These are phyloP conservation scores for Carex myosuroides DNA, from an alignment of 176 grass and related monocot species.

Conservation along the genomic window DNA sequence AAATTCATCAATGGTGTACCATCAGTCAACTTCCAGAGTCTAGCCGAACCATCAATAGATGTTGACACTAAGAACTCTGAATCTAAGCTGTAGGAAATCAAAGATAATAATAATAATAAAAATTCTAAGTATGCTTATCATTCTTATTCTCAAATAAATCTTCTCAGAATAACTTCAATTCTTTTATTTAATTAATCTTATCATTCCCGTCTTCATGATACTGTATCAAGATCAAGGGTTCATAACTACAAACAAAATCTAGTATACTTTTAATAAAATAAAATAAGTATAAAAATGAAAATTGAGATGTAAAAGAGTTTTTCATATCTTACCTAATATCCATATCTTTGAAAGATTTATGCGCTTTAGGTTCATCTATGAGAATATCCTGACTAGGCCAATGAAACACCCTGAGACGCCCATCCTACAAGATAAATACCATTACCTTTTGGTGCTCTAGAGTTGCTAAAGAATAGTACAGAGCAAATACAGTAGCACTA, in stretches of 20 bases:
- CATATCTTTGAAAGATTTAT: slow-evolving; percentile 93
- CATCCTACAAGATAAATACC: slow-evolving; percentile 51
- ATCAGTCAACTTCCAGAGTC: slow-evolving; percentile 95
- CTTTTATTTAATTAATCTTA: not conserved
- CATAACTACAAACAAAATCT: not conserved
- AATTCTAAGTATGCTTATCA: slow-evolving; percentile 1
- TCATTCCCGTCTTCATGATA: not conserved
- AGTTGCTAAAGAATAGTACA: not conserved
- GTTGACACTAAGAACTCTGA: slow-evolving; percentile 96
- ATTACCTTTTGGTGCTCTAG: not conserved
- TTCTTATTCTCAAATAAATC: not conserved
- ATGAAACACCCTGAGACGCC: slow-evolving; percentile 83
- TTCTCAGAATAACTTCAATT: not conserved
- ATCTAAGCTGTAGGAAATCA: slow-evolving; percentile 72
- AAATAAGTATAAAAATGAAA: slow-evolving; percentile 3
- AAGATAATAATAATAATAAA: not conserved
- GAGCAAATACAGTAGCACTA: not conserved
- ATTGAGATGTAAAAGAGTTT: not conserved
- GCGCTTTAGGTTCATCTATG: slow-evolving; percentile 94
- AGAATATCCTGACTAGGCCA: slow-evolving; percentile 84
- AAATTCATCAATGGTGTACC: slow-evolving; percentile 63
- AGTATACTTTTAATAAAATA: slow-evolving; percentile 4
- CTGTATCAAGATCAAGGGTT: not conserved
- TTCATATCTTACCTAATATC: slow-evolving; percentile 70
- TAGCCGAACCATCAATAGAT: slow-evolving; percentile 87